Evolutionary conservation across 1,284 basidiomycete genomes (phyloP), one percentile per base, ranked within the genome.

Genomic region (Pisolithus thermaeus): DNA sequence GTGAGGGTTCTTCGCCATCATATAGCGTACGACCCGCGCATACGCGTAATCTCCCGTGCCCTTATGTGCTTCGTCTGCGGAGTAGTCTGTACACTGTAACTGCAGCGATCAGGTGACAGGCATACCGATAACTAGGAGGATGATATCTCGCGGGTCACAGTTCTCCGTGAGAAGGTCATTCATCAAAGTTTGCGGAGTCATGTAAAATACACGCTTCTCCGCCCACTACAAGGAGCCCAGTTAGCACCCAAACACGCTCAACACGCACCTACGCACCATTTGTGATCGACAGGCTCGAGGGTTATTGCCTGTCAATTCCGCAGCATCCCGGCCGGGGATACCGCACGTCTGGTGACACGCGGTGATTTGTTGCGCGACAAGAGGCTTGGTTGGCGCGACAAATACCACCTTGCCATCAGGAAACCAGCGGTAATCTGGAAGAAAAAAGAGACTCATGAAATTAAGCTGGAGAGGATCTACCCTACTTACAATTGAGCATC

Each of bases 331-430:
- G 18, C 91, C 91, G 2, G 95, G 93, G 44, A 99, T 96, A 7
- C 97, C 97, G 62, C 95, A 98, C 6, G 87, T 86, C 64, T 87
- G 78, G 63, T 98, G 97, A 64, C 92, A 98, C 1, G 97, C 96
- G 52, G 87, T 83, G 43, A 96, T 85, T 65, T 98, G 97, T 67
- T 99, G 97, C 7, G 90, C 83, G 8, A 99, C 97, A 1, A 99
- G 80, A 2, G 97, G 97, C 62, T 92, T 93, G 1, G 97, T 94
- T 0, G 97, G 96, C 0, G 96, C 96, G 28, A 98, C 83, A 62
- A 99, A 99, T 18, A 99, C 78, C 16, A 99, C 86, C 66, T 95
- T 97, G 28, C 92, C 93, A 45, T 87, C 80, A 0, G 93, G 93
- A 67, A 92, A 97, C 93, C 93, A 97, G 25, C 87, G 85, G 62